Percentiles rank a stretch among this genome's conserved stretches.
Conservation (phyloP, 768 basidiomycete species). For the Mycena albidolilacea region DNA sequence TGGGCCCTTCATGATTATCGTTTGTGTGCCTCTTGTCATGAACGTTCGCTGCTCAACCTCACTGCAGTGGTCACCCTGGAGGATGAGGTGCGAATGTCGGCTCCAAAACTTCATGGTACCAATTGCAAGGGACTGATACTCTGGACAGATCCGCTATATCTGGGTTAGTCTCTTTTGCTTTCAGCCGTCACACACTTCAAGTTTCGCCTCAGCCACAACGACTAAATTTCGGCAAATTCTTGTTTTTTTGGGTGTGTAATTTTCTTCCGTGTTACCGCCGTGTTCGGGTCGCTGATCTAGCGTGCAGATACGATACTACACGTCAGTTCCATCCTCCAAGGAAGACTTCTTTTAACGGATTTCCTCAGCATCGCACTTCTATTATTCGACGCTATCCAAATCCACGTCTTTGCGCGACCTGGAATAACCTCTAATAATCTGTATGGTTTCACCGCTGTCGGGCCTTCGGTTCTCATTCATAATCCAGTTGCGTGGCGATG, state of each 20-base stretch:
- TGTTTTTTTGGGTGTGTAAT: constrained; percentile 58
- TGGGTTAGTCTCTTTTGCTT: constrained; percentile 48
- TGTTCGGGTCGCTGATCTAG: neutral
- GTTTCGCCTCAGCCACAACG: constrained; percentile 49
- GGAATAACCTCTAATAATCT: constrained; percentile 54
- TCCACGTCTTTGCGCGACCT: constrained; percentile 57
- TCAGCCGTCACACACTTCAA: neutral
- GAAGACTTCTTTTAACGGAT: neutral
- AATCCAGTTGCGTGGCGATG: constrained; percentile 59
- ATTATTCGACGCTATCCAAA: constrained; percentile 61
- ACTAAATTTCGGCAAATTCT: constrained; percentile 51
- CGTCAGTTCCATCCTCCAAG: neutral
- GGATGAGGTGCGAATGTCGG: constrained; percentile 47
- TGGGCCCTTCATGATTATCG: constrained; percentile 57
- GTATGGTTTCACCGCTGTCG: constrained; percentile 43
- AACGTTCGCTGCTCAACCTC: neutral
- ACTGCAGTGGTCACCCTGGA: constrained; percentile 51
- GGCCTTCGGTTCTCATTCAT: neutral
- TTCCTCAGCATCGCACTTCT: constrained; percentile 54
- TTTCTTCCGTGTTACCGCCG: neutral
- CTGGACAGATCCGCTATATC: constrained; percentile 51
- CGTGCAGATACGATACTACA: constrained; percentile 61
- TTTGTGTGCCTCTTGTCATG: constrained; percentile 29
- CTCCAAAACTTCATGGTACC: neutral
- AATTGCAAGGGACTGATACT: neutral